Conservation (phyloP, 75 land plant species). For the Azolla pinnata region DNA sequence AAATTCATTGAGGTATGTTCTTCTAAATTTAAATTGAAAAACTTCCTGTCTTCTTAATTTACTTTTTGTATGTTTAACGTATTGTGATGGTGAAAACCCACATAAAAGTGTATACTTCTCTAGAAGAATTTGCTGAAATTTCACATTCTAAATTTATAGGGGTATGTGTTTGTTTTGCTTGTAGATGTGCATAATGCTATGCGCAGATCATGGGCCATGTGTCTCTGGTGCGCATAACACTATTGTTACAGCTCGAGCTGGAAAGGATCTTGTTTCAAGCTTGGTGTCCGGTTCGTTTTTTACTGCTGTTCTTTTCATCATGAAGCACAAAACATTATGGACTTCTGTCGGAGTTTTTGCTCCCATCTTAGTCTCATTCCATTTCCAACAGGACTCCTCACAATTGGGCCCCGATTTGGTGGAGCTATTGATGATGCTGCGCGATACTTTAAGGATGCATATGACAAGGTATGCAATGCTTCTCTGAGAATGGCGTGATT, state of each 20-base stretch:
- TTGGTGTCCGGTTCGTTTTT: conserved; percentile 77
- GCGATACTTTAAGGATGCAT: conserved; percentile 96
- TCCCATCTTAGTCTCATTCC: background rate
- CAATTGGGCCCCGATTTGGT: conserved; percentile 99
- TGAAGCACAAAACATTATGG: too few species aligned
- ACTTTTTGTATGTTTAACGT: too few species aligned
- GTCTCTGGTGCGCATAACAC: conserved; percentile 99
- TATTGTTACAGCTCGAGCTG: conserved; percentile 96
- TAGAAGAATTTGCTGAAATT: background rate
- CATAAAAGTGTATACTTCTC: too few species aligned
- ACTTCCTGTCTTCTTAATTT: too few species aligned
- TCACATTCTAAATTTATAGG: too few species aligned
- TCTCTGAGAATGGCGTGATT: background rate
- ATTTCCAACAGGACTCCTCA: conserved; percentile 62
- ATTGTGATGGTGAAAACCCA: too few species aligned
- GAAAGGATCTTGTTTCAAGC: conserved; percentile 90
- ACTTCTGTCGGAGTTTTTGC: too few species aligned
- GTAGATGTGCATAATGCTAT: conserved; percentile 97
- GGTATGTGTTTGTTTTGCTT: too few species aligned
- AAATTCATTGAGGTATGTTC: conserved; percentile 82
- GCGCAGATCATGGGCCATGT: conserved; percentile 99
- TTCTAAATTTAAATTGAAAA: conserved; percentile 10
- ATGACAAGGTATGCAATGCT: conserved; percentile 47
- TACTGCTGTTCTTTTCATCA: too few species aligned
- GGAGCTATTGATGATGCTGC: conserved; percentile 99